Evolutionary conservation across 2,329 filamentous ascomycete species (phyloP), one percentile per base, ranked within the genome.

Genomic region (Dactylellina haptotyla): DNA sequence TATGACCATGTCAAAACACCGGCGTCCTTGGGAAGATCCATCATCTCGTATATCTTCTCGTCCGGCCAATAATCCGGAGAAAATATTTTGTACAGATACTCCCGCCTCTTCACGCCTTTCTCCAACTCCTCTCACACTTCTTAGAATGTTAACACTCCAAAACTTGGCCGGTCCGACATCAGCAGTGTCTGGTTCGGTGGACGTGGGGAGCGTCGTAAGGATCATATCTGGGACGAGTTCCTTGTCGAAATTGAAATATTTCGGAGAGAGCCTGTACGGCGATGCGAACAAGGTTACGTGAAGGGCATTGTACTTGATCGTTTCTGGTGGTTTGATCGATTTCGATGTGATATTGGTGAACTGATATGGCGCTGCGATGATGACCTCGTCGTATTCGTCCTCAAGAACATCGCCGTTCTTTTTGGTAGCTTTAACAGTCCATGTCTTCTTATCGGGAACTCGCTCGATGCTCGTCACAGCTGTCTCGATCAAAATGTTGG

Each of bases 261-360:
- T 80, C 0, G 90, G 85, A 18, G 87, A 88, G n/a, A 96, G 85
- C n/a, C 82, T 84, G 77, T 88, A 87, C 0, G 91, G 88, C 0
- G 92, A 91, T 0, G 93, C 85, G 78, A 99, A 94, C 0, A 98
- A 86, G 0, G 94, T 98, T 58, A 97, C 94, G 78, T 98, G 90
- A 0, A 98, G 85, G 51, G 87, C 86, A 1, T 92, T 91, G 80
- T 97, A 99, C 0, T 92, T 90, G n/a, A 97, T 89, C 48, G 86
- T 80, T 76, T 95, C 90, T 1, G 96, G 92, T 2, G 82, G 80
- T 1, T 83, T 82, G 66, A 89, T 80, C 2, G 70, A 75, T n/a
- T 51, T 25, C 9, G 64, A 67, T 4, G 80, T 81, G 77, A 98
- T 89, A 66, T 86, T 84, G 64, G 91, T 88, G 80, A 89, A 96